Evolutionary conservation across 768 basidiomycete genomes (phyloP).

Genomic region (Gymnopilus junonius): DNA sequence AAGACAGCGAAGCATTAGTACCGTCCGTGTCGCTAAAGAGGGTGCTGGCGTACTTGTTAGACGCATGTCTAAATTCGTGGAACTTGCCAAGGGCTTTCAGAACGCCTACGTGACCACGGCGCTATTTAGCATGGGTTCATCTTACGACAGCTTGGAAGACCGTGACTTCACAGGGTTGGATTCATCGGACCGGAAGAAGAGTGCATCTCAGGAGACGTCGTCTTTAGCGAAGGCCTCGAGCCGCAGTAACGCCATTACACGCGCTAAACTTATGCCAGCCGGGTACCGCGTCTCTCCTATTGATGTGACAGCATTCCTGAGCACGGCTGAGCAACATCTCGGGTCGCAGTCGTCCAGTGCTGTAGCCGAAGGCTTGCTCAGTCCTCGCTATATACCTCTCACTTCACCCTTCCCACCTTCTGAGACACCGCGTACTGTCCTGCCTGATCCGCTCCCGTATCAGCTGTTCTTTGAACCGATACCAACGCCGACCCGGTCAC

Average conservation of each 20-base stretch:
- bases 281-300: slow-evolving; percentile 47
- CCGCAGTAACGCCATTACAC: slow-evolving; percentile 1
- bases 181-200: neutral
- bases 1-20: slow-evolving; percentile 25
- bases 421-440: slow-evolving; percentile 29
- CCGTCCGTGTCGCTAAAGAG: slow-evolving; percentile 22
- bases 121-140: slow-evolving; percentile 43
- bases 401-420: slow-evolving; percentile 35
- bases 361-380: slow-evolving; percentile 18
- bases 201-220: slow-evolving; percentile 1
- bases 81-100: slow-evolving; percentile 60
- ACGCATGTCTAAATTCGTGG: slow-evolving; percentile 44
- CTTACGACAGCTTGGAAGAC: slow-evolving; percentile 31
- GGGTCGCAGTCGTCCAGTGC: slow-evolving; percentile 6
- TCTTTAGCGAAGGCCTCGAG: slow-evolving; percentile 4
- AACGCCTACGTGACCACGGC: slow-evolving; percentile 60
- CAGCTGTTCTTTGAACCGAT: slow-evolving; percentile 39
- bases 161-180: slow-evolving; percentile 5
- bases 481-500: slow-evolving; percentile 46
- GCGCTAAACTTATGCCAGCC: slow-evolving; percentile 33
- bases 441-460: slow-evolving; percentile 38
- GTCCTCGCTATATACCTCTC: slow-evolving; percentile 46
- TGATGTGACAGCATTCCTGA: slow-evolving; percentile 50
- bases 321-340: slow-evolving; percentile 10
- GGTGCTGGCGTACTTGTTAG: slow-evolving; percentile 26